A percentile compares a stretch with the other conserved stretches of the same genome.
Evolutionary conservation across 345 rosid species (phyloP).

Genomic region (Leavenworthia alabamica): DNA sequence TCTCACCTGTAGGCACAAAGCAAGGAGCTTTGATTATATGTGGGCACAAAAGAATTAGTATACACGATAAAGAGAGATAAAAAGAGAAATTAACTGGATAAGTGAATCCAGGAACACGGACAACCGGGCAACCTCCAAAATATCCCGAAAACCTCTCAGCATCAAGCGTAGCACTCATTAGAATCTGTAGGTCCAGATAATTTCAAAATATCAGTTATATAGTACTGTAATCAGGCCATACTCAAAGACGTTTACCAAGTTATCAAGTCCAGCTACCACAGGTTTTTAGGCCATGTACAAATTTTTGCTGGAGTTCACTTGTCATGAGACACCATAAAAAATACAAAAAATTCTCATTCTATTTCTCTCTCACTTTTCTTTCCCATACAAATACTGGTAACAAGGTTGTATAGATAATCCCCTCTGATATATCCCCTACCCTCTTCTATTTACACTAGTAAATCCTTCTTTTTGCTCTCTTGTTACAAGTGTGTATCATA

Average conservation of each 20-base stretch:
- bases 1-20: constrained; percentile 52
- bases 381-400: not conserved
- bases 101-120: constrained; percentile 88
- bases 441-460: not conserved
- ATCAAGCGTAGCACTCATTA: constrained; percentile 97
- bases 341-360: not conserved
- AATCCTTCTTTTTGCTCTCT: not conserved
- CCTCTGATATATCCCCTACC: not conserved
- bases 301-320: not conserved
- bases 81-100: constrained; percentile 55
- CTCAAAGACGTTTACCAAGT: constrained; percentile 1
- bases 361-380: not conserved
- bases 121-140: constrained; percentile 93
- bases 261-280: not conserved
- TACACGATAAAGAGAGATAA: not conserved
- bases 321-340: not conserved
- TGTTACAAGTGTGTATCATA: not conserved
- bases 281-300: not conserved
- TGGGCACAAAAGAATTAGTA: constrained; percentile 7
- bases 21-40: constrained; percentile 10
- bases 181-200: constrained; percentile 40
- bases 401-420: not conserved
- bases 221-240: not conserved
- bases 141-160: constrained; percentile 81
- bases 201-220: constrained; percentile 1